Evolutionary conservation across 164 flowering plant genomes (phyloP), one percentile per base, ranked within the genome.

Genomic region (Pachysandra terminalis): DNA sequence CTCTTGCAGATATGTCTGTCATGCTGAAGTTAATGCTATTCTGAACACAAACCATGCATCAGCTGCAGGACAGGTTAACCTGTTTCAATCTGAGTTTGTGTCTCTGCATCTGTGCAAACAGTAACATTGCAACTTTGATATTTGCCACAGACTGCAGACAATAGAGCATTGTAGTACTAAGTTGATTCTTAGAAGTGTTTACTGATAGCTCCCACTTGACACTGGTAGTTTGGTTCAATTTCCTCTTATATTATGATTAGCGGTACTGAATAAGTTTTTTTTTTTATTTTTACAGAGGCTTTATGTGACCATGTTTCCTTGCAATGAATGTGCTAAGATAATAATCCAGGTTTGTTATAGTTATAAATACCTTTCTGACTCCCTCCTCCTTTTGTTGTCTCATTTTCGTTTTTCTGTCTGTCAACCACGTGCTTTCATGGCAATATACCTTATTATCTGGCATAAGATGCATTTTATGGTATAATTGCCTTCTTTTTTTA

Each of bases 1-100:
- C 73, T 19, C 45, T 69, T 76, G 78, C 71, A 93, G 98, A 10
- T 93, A 91, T 82, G 97, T 93, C 61, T 91, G 97, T 69, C 97
- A 93, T 81, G 97, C 98, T 75, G 98, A 94, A 85, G 96, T 94
- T 66, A 94, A 94, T 82, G 94, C 97, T 48, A 90, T 94, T 70
- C 75, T 94, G 66, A 94, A 94, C 78, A 91, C 90, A 64, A 94
- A 94, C 68, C 96, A 91, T 70, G 97, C 98, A 74, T 88, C 97
- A 68, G 98, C 93, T 67, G 88, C 82, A 49, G 98, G 97, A 59
- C 96, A 94, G 90, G 97, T 89, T 45, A 70, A 72, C 68, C 60
- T 63, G 64, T 23, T 64, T n/a, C 17, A 63, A 23, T 64, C 19
- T 51, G 41, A 0, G 12, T 19, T 58, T 51, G 41, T 1, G 12